Evolutionary conservation across 306 rosid genomes (phyloP).

Genomic region (Vigna trinervia): DNA sequence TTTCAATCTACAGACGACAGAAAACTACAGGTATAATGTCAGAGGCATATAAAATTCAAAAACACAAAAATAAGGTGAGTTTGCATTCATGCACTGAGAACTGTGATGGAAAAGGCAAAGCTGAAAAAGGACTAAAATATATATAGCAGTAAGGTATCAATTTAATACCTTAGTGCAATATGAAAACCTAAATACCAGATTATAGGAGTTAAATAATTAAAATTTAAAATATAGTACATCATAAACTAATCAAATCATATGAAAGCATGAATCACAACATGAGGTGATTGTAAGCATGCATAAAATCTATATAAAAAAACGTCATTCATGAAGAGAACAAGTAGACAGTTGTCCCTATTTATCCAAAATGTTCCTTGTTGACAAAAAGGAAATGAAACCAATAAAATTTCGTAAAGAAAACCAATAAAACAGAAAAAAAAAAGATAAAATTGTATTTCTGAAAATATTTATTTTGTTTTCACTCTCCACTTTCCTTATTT

Average conservation of each 20-base stretch:
- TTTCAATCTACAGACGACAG: conserved; percentile 34
- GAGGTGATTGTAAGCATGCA: neutral
- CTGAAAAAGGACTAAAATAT: conserved; percentile 6
- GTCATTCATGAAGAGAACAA: neutral
- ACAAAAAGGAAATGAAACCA: neutral
- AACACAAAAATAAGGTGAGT: neutral
- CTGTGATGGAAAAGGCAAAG: conserved; percentile 19
- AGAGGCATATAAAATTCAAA: conserved; percentile 19
- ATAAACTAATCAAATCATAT: neutral
- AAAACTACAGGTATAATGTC: conserved; percentile 34
- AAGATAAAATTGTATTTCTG: neutral
- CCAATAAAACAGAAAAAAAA: neutral
- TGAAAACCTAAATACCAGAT: neutral
- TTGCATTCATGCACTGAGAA: conserved; percentile 26
- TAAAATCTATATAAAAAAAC: neutral
- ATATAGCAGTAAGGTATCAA: neutral
- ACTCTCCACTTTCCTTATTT: neutral
- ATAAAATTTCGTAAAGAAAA: neutral
- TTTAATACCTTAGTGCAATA: neutral
- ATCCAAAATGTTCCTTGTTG: neutral
- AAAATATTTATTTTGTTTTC: neutral
- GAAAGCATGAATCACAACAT: neutral
- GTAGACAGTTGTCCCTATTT: neutral
- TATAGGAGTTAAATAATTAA: neutral
- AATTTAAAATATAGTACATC: neutral